Percentiles rank a stretch among this genome's conserved stretches.
phyloP scores from a whole-genome alignment of 306 rosid species.

The Pyrus bretschneideri region DNA sequence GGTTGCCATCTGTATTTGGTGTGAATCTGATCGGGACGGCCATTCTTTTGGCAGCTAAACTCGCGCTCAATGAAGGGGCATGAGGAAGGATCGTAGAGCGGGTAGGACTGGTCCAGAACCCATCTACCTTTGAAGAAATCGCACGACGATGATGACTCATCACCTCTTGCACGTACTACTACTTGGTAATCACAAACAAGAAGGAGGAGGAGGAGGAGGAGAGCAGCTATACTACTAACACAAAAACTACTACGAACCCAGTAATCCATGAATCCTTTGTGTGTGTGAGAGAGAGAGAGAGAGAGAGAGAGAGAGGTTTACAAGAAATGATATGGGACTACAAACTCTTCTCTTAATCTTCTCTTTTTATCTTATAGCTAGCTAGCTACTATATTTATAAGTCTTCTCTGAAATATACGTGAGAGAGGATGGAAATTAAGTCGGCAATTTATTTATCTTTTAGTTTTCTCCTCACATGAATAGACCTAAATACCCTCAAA shows the following conservation, averaged over 20 bases:
- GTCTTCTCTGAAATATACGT: not conserved
- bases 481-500: no score
- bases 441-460: not conserved
- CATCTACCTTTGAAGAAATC: constrained; percentile 67
- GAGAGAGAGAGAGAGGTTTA: constrained; percentile 1
- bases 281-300: not conserved
- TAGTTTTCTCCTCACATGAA: not conserved
- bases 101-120: constrained; percentile 56
- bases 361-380: not conserved
- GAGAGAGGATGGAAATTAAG: not conserved
- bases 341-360: not conserved
- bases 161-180: not conserved
- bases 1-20: constrained; percentile 83
- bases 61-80: constrained; percentile 75
- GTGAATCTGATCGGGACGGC: constrained; percentile 62
- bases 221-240: not conserved
- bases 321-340: not conserved
- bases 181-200: not conserved
- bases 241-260: not conserved
- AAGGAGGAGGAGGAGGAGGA: not conserved
- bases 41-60: constrained; percentile 68
- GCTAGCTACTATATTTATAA: not conserved
- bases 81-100: constrained; percentile 37
- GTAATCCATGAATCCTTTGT: constrained; percentile 10
- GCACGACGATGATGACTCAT: constrained; percentile 22